phyloP scores from a whole-genome alignment of 2,329 filamentous ascomycete genomes.

The Alternaria sp. region DNA sequence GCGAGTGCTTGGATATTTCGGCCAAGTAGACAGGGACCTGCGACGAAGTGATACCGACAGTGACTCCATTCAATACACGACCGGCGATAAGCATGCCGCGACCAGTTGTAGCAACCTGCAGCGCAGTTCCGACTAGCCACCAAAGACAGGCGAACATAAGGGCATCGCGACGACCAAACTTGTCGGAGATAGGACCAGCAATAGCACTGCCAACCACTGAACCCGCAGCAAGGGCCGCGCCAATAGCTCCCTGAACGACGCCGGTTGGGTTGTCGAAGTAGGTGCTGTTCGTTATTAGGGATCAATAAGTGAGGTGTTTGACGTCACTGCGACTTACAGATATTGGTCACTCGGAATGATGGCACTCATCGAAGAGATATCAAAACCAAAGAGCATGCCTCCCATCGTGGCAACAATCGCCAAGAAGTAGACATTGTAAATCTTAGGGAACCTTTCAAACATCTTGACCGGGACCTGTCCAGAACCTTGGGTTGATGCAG shows the following conservation, averaged over 20 bases:
- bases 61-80: conserved; percentile 73
- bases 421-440: conserved; percentile 65
- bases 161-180: conserved; percentile 59
- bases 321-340: conserved; percentile 13
- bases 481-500: conserved; percentile 4
- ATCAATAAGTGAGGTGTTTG: background rate
- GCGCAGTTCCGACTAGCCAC: conserved; percentile 65
- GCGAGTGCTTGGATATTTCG: conserved; percentile 66
- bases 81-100: conserved; percentile 75
- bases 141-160: conserved; percentile 62
- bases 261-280: conserved; percentile 61
- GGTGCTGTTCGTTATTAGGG: conserved; percentile 22
- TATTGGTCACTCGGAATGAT: conserved; percentile 32
- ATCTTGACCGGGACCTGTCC: conserved; percentile 28
- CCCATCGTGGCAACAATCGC: conserved; percentile 66
- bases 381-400: conserved; percentile 77
- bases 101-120: conserved; percentile 68
- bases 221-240: conserved; percentile 68
- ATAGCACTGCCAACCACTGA: conserved; percentile 69
- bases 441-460: conserved; percentile 52
- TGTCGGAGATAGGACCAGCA: conserved; percentile 66
- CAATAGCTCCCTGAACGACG: conserved; percentile 57
- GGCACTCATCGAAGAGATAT: conserved; percentile 75
- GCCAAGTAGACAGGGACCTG: conserved; percentile 74
- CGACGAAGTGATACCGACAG: conserved; percentile 74